Percentiles rank a stretch among this genome's conserved stretches.
These are phyloP conservation scores for Phlegmacium glaucopus DNA, from an alignment of 768 basidiomycete genomes.

Conservation along the genomic window DNA sequence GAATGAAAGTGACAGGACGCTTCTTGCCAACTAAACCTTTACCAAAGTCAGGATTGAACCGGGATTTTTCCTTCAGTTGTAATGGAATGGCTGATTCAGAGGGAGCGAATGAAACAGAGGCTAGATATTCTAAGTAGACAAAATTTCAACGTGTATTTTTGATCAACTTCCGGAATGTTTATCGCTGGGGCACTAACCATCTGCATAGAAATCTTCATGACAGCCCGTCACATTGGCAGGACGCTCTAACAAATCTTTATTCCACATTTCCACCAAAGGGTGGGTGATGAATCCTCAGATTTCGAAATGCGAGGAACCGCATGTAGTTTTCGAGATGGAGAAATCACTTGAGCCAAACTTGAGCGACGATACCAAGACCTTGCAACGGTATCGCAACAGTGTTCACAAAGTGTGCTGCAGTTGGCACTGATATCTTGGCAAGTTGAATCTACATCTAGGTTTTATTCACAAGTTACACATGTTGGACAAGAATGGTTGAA, in stretches of 20 bases:
- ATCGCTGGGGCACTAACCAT: slow-evolving; percentile 47
- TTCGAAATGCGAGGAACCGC: slow-evolving; percentile 44
- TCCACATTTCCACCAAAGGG: slow-evolving; percentile 61
- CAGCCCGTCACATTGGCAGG: slow-evolving; percentile 53
- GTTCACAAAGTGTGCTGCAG: too few species aligned
- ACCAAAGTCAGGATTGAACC: slow-evolving; percentile 57
- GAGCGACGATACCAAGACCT: slow-evolving; percentile 39
- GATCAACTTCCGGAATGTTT: neutral
- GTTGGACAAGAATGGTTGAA: too few species aligned
- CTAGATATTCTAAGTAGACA: slow-evolving; percentile 41
- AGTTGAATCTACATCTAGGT: too few species aligned
- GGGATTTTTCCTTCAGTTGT: slow-evolving; percentile 52
- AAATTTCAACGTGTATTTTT: neutral
- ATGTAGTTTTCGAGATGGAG: slow-evolving; percentile 36
- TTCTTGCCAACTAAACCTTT: slow-evolving; percentile 56
- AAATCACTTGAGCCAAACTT: too few species aligned
- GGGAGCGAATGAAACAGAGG: slow-evolving; percentile 50
- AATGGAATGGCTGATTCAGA: slow-evolving; percentile 50
- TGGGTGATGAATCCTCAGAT: slow-evolving; percentile 30
- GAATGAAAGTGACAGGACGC: slow-evolving; percentile 51
- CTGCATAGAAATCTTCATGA: slow-evolving; percentile 60
- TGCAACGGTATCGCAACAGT: slow-evolving; percentile 22
- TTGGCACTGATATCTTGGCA: too few species aligned
- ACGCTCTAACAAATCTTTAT: slow-evolving; percentile 36
- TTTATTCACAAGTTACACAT: too few species aligned